Conservation (phyloP, 2,329 filamentous ascomycete species). For the Alternaria sp. region DNA sequence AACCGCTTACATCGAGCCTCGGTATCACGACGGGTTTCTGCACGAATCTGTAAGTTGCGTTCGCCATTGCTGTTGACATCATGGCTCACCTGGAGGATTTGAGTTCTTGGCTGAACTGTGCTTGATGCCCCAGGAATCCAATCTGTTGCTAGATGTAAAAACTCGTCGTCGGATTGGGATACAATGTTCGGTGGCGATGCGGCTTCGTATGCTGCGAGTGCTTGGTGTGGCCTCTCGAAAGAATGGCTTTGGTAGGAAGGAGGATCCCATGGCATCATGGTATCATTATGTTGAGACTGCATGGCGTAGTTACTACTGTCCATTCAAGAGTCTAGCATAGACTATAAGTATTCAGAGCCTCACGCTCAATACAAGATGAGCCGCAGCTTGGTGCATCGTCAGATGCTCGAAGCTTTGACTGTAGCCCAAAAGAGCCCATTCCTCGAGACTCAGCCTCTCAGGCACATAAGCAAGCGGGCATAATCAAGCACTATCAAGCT, state of each 20-base stretch:
- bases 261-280: not conserved
- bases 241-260: not conserved
- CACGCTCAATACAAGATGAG: not conserved
- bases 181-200: not conserved
- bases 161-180: not conserved
- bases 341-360: not conserved
- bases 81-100: not conserved
- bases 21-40: slow-evolving; percentile 3
- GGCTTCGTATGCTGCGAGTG: not conserved
- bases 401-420: not conserved
- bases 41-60: not conserved
- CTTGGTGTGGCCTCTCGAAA: not conserved
- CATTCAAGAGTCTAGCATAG: not conserved
- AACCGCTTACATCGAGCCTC: not conserved
- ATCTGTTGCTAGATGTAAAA: not conserved
- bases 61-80: not conserved
- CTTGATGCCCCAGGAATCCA: not conserved
- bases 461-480: not conserved
- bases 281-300: not conserved
- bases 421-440: not conserved
- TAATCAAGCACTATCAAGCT: not conserved
- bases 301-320: not conserved
- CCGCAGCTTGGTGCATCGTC: not conserved
- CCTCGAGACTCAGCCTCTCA: not conserved
- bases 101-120: not conserved